These are phyloP conservation scores for Acmispon strigosus DNA, from an alignment of 306 rosid species.

Conservation along the genomic window DNA sequence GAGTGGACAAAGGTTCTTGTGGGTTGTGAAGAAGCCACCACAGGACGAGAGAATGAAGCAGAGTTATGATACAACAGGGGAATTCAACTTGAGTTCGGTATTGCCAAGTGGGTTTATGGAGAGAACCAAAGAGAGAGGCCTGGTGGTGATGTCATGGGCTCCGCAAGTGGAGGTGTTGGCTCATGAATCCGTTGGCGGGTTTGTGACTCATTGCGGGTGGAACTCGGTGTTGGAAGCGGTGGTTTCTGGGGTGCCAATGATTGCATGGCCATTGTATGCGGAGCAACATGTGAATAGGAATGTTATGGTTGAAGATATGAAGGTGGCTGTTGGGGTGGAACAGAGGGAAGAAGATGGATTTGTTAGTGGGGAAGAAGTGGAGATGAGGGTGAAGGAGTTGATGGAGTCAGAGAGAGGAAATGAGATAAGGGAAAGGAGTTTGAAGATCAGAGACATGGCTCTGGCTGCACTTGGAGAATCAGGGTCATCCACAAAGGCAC, in stretches of 20 bases:
- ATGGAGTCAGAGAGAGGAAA: constrained; percentile 14
- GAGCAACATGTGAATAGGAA: constrained; percentile 36
- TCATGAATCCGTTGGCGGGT: constrained; percentile 21
- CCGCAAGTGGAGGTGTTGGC: constrained; percentile 28
- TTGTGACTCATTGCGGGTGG: constrained; percentile 35
- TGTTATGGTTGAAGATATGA: constrained; percentile 26
- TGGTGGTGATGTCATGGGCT: constrained; percentile 26
- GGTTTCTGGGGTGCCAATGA: constrained; percentile 35
- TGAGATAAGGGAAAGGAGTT: constrained; percentile 6
- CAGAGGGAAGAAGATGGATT: constrained; percentile 19
- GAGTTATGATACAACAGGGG: not conserved
- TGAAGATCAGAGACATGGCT: constrained; percentile 11
- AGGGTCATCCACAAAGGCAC: constrained; percentile 26
- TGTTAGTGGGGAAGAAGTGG: constrained; percentile 24
- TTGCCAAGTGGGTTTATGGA: constrained; percentile 25
- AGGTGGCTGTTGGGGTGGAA: constrained; percentile 22
- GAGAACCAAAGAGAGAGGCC: constrained; percentile 19
- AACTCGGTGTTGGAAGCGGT: constrained; percentile 35
- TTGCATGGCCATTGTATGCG: constrained; percentile 30
- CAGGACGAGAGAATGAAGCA: not conserved
- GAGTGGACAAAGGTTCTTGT: constrained; percentile 24
- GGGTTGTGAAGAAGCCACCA: constrained; percentile 19
- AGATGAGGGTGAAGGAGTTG: constrained; percentile 12
- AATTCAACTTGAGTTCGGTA: not conserved
- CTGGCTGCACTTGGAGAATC: constrained; percentile 2